Conservation (phyloP, 495 filamentous ascomycete genomes). For the Hypoxylon subgilvum region DNA sequence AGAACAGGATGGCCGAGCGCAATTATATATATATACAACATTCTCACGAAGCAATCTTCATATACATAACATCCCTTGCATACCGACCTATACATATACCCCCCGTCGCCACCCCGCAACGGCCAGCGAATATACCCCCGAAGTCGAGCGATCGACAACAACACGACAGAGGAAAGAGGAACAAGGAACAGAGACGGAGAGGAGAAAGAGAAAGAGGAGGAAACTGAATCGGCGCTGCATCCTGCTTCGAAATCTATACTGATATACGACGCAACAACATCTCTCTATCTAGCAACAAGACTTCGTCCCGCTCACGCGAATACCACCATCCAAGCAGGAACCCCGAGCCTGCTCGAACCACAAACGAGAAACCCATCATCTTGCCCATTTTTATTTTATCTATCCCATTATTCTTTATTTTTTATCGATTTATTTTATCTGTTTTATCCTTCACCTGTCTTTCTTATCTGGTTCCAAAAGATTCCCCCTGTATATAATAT, state of each 20-base stretch:
- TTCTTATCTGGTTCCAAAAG: slow-evolving; percentile 13
- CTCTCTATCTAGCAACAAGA: slow-evolving; percentile 40
- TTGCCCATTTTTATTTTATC: no score
- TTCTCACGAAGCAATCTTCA: slow-evolving; percentile 37
- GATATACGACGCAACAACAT: slow-evolving; percentile 1
- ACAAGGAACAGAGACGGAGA: no score
- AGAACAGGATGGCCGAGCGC: slow-evolving; percentile 24
- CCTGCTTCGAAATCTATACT: not conserved
- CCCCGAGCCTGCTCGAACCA: not conserved
- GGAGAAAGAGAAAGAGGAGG: not conserved
- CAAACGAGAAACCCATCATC: not conserved
- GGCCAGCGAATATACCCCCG: slow-evolving; percentile 19
- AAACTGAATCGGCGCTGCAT: slow-evolving; percentile 4
- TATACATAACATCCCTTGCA: slow-evolving; percentile 16
- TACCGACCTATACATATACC: not conserved
- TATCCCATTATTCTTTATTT: no score
- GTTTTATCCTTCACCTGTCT: not conserved
- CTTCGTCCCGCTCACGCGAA: slow-evolving; percentile 51
- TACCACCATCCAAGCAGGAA: not conserved
- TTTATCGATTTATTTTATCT: not conserved
- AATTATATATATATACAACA: slow-evolving; percentile 35
- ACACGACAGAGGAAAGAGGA: no score
- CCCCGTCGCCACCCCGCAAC: not conserved
- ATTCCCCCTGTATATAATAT: slow-evolving; percentile 8
- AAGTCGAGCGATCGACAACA: slow-evolving; percentile 29